Evolutionary conservation across 1,284 basidiomycete species (phyloP).

Genomic region (Rhodotorula glutinis): DNA sequence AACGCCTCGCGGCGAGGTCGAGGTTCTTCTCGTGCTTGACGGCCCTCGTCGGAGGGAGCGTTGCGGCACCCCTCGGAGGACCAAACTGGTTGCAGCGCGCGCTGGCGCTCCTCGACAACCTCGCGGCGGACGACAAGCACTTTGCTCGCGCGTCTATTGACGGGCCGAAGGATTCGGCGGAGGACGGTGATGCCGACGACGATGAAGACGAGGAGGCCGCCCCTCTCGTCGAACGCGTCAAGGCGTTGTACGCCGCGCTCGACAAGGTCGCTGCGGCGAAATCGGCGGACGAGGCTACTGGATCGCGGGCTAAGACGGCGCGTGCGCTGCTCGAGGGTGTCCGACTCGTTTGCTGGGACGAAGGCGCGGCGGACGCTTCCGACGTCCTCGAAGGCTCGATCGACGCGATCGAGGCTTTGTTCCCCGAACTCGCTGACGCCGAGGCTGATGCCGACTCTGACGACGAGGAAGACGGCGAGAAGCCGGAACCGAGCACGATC

Average conservation of each 20-base stretch:
- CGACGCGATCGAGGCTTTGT: slow-evolving; percentile 40
- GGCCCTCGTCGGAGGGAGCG: slow-evolving; percentile 59
- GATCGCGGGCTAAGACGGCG: slow-evolving; percentile 24
- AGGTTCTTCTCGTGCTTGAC: slow-evolving; percentile 72
- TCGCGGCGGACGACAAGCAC: slow-evolving; percentile 68
- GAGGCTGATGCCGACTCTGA: slow-evolving; percentile 46
- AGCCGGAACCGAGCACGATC: slow-evolving; percentile 68
- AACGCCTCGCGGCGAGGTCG: slow-evolving; percentile 63
- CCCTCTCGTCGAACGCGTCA: slow-evolving; percentile 54
- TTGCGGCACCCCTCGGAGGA: slow-evolving; percentile 44
- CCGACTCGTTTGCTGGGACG: slow-evolving; percentile 68
- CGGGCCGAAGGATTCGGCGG: slow-evolving; percentile 8
- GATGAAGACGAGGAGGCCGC: slow-evolving; percentile 52
- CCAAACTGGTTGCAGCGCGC: slow-evolving; percentile 75
- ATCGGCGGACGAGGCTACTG: slow-evolving; percentile 6
- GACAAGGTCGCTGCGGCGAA: neutral
- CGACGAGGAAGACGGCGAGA: slow-evolving; percentile 47
- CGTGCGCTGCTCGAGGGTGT: slow-evolving; percentile 50
- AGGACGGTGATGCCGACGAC: slow-evolving; percentile 52
- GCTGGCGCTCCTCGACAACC: slow-evolving; percentile 58
- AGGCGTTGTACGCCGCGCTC: slow-evolving; percentile 44
- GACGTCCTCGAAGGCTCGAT: slow-evolving; percentile 63
- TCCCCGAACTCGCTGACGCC: slow-evolving; percentile 46
- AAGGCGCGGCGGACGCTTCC: slow-evolving; percentile 55
- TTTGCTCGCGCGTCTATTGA: slow-evolving; percentile 54